Conservation (phyloP, 805 yeast species). For the Schwanniomyces vanrijiae region DNA sequence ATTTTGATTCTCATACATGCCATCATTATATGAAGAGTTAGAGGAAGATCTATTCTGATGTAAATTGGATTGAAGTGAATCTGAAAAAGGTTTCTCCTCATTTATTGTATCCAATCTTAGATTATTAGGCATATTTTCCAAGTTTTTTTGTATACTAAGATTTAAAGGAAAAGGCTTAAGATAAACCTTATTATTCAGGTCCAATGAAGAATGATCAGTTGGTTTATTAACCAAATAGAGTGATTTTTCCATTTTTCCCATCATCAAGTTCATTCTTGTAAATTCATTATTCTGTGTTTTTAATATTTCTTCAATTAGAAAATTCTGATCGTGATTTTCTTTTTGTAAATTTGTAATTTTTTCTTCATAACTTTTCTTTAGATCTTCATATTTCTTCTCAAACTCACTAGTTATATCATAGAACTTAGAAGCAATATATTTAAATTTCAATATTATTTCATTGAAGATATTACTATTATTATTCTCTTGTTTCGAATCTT, state of each 20-base stretch:
- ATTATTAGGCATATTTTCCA: background rate
- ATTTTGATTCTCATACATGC: background rate
- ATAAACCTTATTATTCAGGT: background rate
- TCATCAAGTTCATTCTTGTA: slow-evolving; percentile 6
- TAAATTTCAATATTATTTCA: background rate
- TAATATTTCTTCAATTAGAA: slow-evolving; percentile 9
- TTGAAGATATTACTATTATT: background rate
- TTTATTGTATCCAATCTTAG: slow-evolving; percentile 9
- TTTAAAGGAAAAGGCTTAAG: slow-evolving; percentile 21
- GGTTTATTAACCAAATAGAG: slow-evolving; percentile 4
- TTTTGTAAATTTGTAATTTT: slow-evolving; percentile 6
- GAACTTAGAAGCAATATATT: background rate
- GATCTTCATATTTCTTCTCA: background rate
- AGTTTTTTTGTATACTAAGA: slow-evolving; percentile 3
- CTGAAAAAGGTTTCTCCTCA: slow-evolving; percentile 4
- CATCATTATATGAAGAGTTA: slow-evolving; percentile 2
- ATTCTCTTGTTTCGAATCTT: background rate
- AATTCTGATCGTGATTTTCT: slow-evolving; percentile 7
- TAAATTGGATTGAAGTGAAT: background rate
- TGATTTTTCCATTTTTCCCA: slow-evolving; percentile 9
- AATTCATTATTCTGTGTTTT: slow-evolving; percentile 10
- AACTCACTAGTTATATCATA: background rate
- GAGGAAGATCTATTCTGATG: background rate
- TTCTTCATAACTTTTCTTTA: background rate
- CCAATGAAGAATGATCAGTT: background rate